Evolutionary conservation across 2,329 filamentous ascomycete genomes (phyloP), one percentile per base, ranked within the genome.

Genomic region (Clarireedia paspali): DNA sequence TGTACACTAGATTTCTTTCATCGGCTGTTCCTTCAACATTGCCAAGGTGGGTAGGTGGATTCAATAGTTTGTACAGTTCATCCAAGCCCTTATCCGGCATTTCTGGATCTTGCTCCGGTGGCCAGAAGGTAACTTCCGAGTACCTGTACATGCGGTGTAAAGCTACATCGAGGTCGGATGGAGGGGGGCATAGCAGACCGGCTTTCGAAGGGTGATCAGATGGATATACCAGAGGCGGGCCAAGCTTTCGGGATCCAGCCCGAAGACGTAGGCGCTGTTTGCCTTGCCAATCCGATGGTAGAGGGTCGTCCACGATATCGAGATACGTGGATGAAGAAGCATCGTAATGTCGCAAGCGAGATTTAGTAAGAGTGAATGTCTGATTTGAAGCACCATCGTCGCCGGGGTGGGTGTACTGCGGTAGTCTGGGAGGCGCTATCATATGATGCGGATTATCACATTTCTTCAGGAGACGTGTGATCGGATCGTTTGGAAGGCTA

Each of bases 241-340:
- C 69, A 6, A 69, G 61, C 15, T 67, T 70, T 42, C 79, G 71
- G 30, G 75, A 72, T 3, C 76, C 76, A 9, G 79, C 70, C 26
- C 78, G 74, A 4, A 87, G 69, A 4, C 77, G 74, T 12, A 82
- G 68, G 17, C 72, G 59, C 50, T 70, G 70, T 4, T 66, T 64
- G 2, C 63, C 59, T 46, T 68, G 68, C 14, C 67, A 64, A 20
- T 67, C 62, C 34, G 67, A 72, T 55, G 70, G 72, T 2, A 67
- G 49, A 3, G 75, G 69, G 58, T 80, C 76, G 59, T 83, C 74
- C 5, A 85, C 77, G 0, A 87, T 66, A 60, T 87, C 84, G 5
- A 87, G 53, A 62, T 82, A 86, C 0, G 82, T 74, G 23, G 73
- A 73, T 59, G 76, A 77, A 2, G 74, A 71, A 12, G 73, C 67